phyloP scores from a whole-genome alignment of 192 early-diverging fungal species.

The Funneliformis mosseae region DNA sequence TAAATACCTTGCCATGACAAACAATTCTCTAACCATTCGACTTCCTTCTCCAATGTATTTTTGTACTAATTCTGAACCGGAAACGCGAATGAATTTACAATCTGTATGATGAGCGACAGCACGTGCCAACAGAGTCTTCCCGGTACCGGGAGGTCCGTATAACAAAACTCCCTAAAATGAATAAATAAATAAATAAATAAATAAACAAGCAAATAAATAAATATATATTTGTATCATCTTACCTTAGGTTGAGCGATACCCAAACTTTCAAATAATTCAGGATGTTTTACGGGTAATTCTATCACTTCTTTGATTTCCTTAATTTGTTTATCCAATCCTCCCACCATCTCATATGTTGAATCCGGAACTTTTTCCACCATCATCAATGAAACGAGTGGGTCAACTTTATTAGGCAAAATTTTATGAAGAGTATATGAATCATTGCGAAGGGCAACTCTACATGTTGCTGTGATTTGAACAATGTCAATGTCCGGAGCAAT shows the following conservation, averaged over 20 bases:
- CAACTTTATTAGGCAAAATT: conserved; percentile 96
- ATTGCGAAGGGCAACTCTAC: conserved; percentile 89
- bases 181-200: conserved; percentile 10
- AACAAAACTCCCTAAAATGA: conserved; percentile 78
- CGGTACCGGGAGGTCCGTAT: conserved; percentile 88
- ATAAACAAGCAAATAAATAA: background rate
- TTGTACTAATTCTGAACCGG: conserved; percentile 87
- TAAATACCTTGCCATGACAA: conserved; percentile 84
- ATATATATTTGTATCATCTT: too few species aligned
- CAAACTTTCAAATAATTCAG: conserved; percentile 95
- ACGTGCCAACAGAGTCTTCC: conserved; percentile 85
- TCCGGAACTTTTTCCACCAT: conserved; percentile 99
- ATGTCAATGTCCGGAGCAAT: conserved; percentile 92
- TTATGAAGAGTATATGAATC: conserved; percentile 95
- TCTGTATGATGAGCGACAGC: conserved; percentile 94
- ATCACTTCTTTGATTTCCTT: conserved; percentile 99
- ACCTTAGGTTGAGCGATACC: conserved; percentile 99
- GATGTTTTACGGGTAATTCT: conserved; percentile 99
- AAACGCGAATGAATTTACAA: conserved; percentile 89
- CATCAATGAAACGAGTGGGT: conserved; percentile 99
- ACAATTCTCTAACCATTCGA: conserved; percentile 89
- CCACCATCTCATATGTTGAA: conserved; percentile 99
- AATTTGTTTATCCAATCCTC: conserved; percentile 98
- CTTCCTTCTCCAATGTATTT: conserved; percentile 94
- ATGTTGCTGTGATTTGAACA: conserved; percentile 85